Evolutionary conservation across 352 stramenopile species (phyloP).

Genomic region (Pythium brassicae): DNA sequence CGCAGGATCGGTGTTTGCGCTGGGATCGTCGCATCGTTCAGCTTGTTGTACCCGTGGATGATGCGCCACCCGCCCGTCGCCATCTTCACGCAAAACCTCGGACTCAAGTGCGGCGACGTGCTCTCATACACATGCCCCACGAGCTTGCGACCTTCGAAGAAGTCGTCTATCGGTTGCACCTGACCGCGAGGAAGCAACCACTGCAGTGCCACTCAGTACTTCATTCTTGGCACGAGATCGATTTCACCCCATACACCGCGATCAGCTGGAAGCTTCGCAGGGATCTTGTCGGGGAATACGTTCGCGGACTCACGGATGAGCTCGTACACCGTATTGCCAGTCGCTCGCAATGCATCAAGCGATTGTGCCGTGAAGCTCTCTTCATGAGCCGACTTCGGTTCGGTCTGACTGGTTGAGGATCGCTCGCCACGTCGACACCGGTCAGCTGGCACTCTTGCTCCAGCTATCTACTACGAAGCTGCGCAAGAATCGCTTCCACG

Average conservation of each 20-base stretch:
- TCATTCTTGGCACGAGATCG: conserved; percentile 15
- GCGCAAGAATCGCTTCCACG: conserved; percentile 3
- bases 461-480: conserved; percentile 15
- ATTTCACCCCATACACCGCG: conserved; percentile 17
- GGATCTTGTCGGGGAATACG: conserved; percentile 21
- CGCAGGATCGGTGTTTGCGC: conserved; percentile 25
- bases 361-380: conserved; percentile 17
- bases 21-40: conserved; percentile 25
- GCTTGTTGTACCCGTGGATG: conserved; percentile 31
- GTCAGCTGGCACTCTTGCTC: conserved; percentile 12
- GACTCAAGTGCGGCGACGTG: conserved; percentile 18
- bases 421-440: too few species aligned
- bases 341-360: not conserved
- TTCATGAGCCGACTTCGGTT: conserved; percentile 12
- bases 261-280: conserved; percentile 8
- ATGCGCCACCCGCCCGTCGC: conserved; percentile 20
- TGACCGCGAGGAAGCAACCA: conserved; percentile 18
- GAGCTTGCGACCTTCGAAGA: conserved; percentile 15
- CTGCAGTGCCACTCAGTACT: conserved; percentile 24
- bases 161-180: conserved; percentile 17
- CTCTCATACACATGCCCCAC: conserved; percentile 16
- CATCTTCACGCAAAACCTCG: conserved; percentile 28
- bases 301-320: not conserved
- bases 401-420: conserved; percentile 1
- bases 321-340: conserved; percentile 1